Evolutionary conservation across 164 flowering plant genomes (phyloP).

Genomic region (Aristolochia californica): DNA sequence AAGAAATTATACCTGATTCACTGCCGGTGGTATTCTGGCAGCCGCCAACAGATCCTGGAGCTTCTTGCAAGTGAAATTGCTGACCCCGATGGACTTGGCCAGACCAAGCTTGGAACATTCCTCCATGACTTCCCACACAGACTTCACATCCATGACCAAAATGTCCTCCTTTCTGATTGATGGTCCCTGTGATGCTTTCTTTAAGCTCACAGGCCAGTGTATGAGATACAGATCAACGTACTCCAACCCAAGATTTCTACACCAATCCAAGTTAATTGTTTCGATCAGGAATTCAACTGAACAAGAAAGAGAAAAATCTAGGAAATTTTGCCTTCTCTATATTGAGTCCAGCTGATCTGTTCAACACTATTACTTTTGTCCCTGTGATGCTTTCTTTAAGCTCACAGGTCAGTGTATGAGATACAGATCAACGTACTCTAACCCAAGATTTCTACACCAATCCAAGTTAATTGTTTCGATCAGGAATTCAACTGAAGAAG

Average conservation of each 20-base stretch:
- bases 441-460: not conserved
- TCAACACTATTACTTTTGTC: too few species aligned
- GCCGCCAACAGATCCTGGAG: conserved; percentile 1
- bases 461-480: too few species aligned
- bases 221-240: conserved; percentile 12
- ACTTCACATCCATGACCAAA: conserved; percentile 3
- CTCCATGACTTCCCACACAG: conserved; percentile 12
- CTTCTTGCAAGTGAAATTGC: conserved; percentile 15
- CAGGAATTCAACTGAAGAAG: too few species aligned
- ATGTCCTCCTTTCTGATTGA: not conserved
- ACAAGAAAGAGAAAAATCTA: too few species aligned
- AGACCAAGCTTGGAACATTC: conserved; percentile 8
- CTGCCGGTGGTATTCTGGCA: conserved; percentile 12
- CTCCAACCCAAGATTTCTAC: conserved; percentile 2
- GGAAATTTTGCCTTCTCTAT: too few species aligned
- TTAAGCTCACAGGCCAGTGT: conserved; percentile 5
- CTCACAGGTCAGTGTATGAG: conserved; percentile 8
- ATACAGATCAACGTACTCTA: conserved; percentile 13
- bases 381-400: not conserved
- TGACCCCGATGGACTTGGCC: conserved; percentile 12
- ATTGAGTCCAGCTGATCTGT: too few species aligned
- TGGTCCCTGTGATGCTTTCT: not conserved
- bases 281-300: too few species aligned
- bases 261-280: too few species aligned
- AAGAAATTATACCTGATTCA: conserved; percentile 4